Base-by-base conservation (phyloP, 2,329 filamentous ascomycete species). In the Botrytis elliptica region DNA sequence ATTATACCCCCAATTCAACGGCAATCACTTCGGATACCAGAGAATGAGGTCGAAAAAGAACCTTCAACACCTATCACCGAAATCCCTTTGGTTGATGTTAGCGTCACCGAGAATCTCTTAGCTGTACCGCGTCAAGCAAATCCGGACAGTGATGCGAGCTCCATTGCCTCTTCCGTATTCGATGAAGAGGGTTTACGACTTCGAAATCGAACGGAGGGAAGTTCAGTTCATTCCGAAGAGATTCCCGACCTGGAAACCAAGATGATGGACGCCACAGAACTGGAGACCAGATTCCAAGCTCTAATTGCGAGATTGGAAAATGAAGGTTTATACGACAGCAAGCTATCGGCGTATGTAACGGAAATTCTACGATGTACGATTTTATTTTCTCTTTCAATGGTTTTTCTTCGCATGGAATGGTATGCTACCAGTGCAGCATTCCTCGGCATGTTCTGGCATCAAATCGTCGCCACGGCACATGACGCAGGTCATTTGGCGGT, bases 401-500 rank as follows among this genome's bases (percentile, higher is more conserved):
- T 87, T 6, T 90, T 88, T 78, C 83, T 96, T 33, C 86, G 83
- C 25, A 84, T 84, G 79, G 87, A 86, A 55, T 93, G 91, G 88
- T 95, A 93, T 79, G 85, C 84, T 65, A 84, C 88, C 2, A 93
- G 93, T 73, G 94, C 89, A 2, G 82, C 93, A 65, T 94, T 91
- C 78, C 86, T 98, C 3, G 96, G 95, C 33, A 86, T 88, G 76
- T 88, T 97, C 80, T 98, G 96, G 95, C 96, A 98, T 81, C 96
- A 98, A 81, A 87, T 98, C 42, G 92, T 95, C 70, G 99, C 99
- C 81, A 91, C 92, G 1, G 96, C 93, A 75, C 96, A 99, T 82
- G 96, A 99, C 85, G 93, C 95, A 69, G 95, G 94, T 8, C 96
- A 99, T 83, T 97, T 98, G 92, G 96, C 93, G 77, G 97, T 99